Evolutionary conservation across 345 rosid species (phyloP).

Genomic region (Brassica cretica): DNA sequence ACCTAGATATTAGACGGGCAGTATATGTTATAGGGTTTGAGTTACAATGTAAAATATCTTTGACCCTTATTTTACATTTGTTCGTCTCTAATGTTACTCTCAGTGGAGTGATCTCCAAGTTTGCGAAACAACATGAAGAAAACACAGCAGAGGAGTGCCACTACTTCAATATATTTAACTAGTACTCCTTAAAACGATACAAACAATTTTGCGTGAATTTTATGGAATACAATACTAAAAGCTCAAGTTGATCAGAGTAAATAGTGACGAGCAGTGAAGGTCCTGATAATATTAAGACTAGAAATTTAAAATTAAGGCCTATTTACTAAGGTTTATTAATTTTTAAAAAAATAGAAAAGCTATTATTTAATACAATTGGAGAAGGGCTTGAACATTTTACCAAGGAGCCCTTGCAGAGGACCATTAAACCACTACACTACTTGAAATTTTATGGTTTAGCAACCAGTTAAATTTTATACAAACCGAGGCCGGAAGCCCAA

Average conservation of each 20-base stretch:
- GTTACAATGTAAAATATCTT: slow-evolving; percentile 26
- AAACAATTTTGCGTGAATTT: not conserved
- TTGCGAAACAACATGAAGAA: not conserved
- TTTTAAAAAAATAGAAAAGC: too few relatives aligned
- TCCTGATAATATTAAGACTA: too few relatives aligned
- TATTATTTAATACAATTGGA: too few relatives aligned
- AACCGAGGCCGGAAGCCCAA: too few relatives aligned
- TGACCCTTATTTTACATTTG: slow-evolving; percentile 18
- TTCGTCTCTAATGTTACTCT: not conserved
- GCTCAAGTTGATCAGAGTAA: not conserved
- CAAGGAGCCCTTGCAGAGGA: too few relatives aligned
- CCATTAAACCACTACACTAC: too few relatives aligned
- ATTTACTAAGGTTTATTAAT: too few relatives aligned
- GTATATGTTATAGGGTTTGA: slow-evolving; percentile 27
- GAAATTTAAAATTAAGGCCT: too few relatives aligned
- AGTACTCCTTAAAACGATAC: not conserved
- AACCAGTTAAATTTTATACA: too few relatives aligned
- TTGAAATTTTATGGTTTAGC: too few relatives aligned
- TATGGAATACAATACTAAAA: not conserved
- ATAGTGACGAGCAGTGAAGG: not conserved
- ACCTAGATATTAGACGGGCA: slow-evolving; percentile 11
- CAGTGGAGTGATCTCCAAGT: not conserved
- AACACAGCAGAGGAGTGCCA: not conserved
- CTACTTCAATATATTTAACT: not conserved
- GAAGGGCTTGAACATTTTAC: too few relatives aligned